Conservation (phyloP, 441 rosid genomes). For the Adansonia gregorii region DNA sequence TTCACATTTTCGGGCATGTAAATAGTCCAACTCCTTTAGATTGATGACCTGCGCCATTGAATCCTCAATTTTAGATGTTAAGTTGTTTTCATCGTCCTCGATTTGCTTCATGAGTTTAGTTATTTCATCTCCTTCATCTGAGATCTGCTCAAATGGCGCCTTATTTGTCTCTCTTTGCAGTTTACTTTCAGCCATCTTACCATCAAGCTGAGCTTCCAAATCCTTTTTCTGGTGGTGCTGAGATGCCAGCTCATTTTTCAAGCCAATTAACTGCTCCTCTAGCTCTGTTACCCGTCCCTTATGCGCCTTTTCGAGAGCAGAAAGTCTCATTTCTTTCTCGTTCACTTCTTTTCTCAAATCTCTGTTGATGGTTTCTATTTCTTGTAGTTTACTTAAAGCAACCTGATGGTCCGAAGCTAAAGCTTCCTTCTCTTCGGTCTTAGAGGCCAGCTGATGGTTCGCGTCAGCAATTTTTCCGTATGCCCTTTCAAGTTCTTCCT, state of each 20-base stretch:
- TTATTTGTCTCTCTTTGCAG: slow-evolving; percentile 47
- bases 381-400: slow-evolving; percentile 35
- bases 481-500: slow-evolving; percentile 28
- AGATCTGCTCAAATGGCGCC: slow-evolving; percentile 43
- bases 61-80: slow-evolving; percentile 45
- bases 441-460: slow-evolving; percentile 36
- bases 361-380: slow-evolving; percentile 28
- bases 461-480: slow-evolving; percentile 33
- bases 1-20: slow-evolving; percentile 42
- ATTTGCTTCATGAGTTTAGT: slow-evolving; percentile 48
- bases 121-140: slow-evolving; percentile 51
- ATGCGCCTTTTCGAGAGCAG: slow-evolving; percentile 28
- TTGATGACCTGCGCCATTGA: slow-evolving; percentile 38
- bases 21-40: slow-evolving; percentile 56
- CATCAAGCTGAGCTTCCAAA: slow-evolving; percentile 53
- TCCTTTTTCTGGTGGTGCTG: slow-evolving; percentile 36
- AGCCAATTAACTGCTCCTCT: slow-evolving; percentile 47
- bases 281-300: slow-evolving; percentile 51
- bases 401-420: slow-evolving; percentile 28
- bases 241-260: slow-evolving; percentile 52
- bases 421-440: slow-evolving; percentile 39
- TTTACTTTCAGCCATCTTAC: slow-evolving; percentile 51
- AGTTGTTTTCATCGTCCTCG: slow-evolving; percentile 50
- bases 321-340: slow-evolving; percentile 44
- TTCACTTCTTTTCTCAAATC: slow-evolving; percentile 36